Evolutionary conservation across 2,329 filamentous ascomycete genomes (phyloP), one percentile per base, ranked within the genome.

Genomic region (Cadophora gregata): DNA sequence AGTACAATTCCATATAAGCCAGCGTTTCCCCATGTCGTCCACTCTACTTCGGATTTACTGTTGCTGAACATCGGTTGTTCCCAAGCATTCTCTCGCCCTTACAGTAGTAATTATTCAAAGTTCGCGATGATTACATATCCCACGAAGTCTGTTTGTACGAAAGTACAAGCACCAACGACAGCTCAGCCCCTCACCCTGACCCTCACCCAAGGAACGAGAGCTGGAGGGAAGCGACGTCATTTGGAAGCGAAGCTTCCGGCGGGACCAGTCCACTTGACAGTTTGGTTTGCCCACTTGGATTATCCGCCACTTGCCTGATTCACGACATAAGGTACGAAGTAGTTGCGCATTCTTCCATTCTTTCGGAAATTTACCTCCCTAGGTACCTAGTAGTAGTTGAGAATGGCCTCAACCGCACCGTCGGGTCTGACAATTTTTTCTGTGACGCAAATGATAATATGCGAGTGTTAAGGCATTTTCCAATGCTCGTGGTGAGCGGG

Each of bases 191-290:
- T 33, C 55, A 25, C 31, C 21, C 14, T 5, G n/a, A n/a, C n/a
- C n/a, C n/a, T n/a, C n/a, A 36, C 31, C 31, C 31, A n/a, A 47
- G 19, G 10, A 36, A 36, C 19, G 21, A 21, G 19, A 47, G 1
- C 21, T 42, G 14, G 38, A 42, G 12, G 38, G 16, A 38, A 42
- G 42, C 55, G 55, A 58, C 55, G 33, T 58, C 55, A 58, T 58
- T 58, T 16, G n/a, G n/a, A n/a, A n/a, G n/a, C n/a, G n/a, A 25
- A 58, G 31, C 31, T 38, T 27, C 21, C n/a, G 33, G n/a, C n/a
- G n/a, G n/a, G n/a, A n/a, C n/a, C n/a, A n/a, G n/a, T 16, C 25
- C 55, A 25, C 55, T 31, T 53, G n/a, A 58, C 31, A 5, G 4
- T 42, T 58, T 38, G n/a, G n/a, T n/a, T n/a, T n/a, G n/a, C 33